phyloP scores from a whole-genome alignment of 2,329 filamentous ascomycete species.

The Xylariaceae sp. region DNA sequence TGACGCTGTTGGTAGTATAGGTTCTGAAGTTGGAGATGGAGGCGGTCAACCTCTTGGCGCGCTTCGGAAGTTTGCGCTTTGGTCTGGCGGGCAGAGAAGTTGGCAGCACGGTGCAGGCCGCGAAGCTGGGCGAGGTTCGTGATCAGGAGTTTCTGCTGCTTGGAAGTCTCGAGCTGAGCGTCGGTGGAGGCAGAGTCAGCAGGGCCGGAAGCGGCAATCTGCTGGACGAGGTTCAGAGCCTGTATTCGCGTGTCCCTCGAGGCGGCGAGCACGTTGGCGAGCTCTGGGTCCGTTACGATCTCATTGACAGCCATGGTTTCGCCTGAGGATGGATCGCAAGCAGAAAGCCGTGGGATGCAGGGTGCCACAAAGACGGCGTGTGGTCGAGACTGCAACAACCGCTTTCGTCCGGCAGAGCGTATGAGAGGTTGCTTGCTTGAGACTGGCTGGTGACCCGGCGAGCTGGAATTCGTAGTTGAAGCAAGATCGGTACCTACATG shows the following conservation, averaged over 20 bases:
- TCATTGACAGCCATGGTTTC: constrained; percentile 49
- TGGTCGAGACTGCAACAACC: too few species aligned
- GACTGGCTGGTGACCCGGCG: too few species aligned
- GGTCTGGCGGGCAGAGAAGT: constrained; percentile 77
- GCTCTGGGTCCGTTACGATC: constrained; percentile 60
- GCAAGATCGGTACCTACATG: too few species aligned
- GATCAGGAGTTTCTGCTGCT: constrained; percentile 75
- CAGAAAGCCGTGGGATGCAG: too few species aligned
- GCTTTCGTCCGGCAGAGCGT: too few species aligned
- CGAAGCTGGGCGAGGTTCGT: constrained; percentile 77
- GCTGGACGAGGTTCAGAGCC: constrained; percentile 61
- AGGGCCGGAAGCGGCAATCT: constrained; percentile 44
- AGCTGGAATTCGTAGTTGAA: too few species aligned
- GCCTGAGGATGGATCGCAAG: too few species aligned
- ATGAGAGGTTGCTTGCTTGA: too few species aligned
- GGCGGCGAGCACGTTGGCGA: constrained; percentile 65
- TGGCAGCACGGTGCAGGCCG: constrained; percentile 76
- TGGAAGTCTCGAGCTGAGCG: constrained; percentile 58
- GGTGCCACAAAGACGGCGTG: too few species aligned
- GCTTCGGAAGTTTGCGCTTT: constrained; percentile 84
- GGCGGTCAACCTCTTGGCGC: constrained; percentile 82
- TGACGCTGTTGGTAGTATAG: constrained; percentile 94
- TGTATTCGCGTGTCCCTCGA: constrained; percentile 71
- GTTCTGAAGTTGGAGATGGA: constrained; percentile 92
- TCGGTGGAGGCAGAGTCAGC: constrained; percentile 42